Conservation (phyloP, 1,284 basidiomycete species). For the Apiotrichum akiyoshidainum region DNA sequence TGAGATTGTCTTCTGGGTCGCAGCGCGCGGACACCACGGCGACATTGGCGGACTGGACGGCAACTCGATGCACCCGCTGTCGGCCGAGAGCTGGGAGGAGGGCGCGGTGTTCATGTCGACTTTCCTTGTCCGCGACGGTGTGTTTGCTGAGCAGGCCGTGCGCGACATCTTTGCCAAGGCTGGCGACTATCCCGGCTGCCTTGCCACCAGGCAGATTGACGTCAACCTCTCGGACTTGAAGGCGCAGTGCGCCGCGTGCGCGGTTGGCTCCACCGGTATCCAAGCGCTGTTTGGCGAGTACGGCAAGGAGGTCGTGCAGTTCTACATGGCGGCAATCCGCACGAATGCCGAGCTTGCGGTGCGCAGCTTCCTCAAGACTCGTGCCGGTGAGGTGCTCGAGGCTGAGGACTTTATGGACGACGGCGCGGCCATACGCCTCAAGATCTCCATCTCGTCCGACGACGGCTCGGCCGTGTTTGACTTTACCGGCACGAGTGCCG, state of each 20-base stretch:
- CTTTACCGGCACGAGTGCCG: conserved; percentile 80
- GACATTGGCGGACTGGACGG: conserved; percentile 50
- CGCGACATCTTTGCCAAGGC: conserved; percentile 82
- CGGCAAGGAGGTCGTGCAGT: conserved; percentile 54
- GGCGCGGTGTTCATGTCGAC: conserved; percentile 54
- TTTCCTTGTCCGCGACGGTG: conserved; percentile 52
- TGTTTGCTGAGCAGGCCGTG: conserved; percentile 59
- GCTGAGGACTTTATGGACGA: conserved; percentile 43
- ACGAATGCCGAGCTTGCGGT: conserved; percentile 86
- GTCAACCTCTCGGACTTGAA: conserved; percentile 42
- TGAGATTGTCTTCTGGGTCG: conserved; percentile 45
- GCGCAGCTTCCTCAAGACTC: conserved; percentile 65
- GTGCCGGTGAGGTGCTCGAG: conserved; percentile 65
- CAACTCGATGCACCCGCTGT: conserved; percentile 53
- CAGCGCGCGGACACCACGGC: conserved; percentile 50
- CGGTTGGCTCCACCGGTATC: conserved; percentile 36
- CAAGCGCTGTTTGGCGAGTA: conserved; percentile 38
- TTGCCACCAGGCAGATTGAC: conserved; percentile 81
- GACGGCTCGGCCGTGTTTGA: conserved; percentile 81
- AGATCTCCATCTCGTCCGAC: conserved; percentile 73
- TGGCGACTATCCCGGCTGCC: conserved; percentile 74
- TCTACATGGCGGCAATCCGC: conserved; percentile 84
- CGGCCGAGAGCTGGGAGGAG: conserved; percentile 52
- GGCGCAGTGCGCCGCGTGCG: conserved; percentile 43
- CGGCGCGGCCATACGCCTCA: conserved; percentile 53